These are phyloP conservation scores for Candida quercuum DNA, from an alignment of 805 yeast genomes.

Conservation along the genomic window DNA sequence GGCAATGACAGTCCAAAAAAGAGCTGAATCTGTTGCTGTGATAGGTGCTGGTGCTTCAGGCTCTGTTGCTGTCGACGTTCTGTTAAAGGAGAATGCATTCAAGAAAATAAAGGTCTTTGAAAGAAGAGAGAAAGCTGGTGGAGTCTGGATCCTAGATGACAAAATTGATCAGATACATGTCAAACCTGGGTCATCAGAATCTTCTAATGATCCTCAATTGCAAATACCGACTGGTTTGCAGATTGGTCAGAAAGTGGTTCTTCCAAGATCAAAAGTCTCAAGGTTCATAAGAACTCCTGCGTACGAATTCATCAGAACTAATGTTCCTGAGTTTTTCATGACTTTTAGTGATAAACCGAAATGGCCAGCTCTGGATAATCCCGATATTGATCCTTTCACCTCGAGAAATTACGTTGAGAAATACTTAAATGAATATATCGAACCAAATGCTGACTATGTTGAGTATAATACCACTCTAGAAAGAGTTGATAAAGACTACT, in stretches of 20 bases:
- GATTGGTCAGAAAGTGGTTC: background rate
- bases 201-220: slow-evolving; percentile 16
- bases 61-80: slow-evolving; percentile 30
- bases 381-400: slow-evolving; percentile 1
- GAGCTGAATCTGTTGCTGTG: slow-evolving; percentile 28
- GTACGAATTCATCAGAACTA: slow-evolving; percentile 1
- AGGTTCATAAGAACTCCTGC: slow-evolving; percentile 1
- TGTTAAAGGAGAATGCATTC: slow-evolving; percentile 29
- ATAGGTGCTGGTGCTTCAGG: slow-evolving; percentile 48
- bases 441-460: slow-evolving; percentile 1
- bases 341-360: background rate
- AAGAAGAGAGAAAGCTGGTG: slow-evolving; percentile 34
- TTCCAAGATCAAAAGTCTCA: background rate
- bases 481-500: slow-evolving; percentile 22
- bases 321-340: slow-evolving; percentile 2
- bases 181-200: background rate
- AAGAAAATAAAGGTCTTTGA: slow-evolving; percentile 33
- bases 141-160: slow-evolving; percentile 34
- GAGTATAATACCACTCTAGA: slow-evolving; percentile 30
- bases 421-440: slow-evolving; percentile 8
- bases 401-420: slow-evolving; percentile 3
- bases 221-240: background rate
- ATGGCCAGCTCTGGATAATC: background rate
- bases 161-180: slow-evolving; percentile 3
- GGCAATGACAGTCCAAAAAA: background rate